A percentile compares a stretch with the other conserved stretches of the same genome.
These are phyloP conservation scores for Cinnamomum micranthum DNA, from an alignment of 164 flowering plant species.

Conservation along the genomic window DNA sequence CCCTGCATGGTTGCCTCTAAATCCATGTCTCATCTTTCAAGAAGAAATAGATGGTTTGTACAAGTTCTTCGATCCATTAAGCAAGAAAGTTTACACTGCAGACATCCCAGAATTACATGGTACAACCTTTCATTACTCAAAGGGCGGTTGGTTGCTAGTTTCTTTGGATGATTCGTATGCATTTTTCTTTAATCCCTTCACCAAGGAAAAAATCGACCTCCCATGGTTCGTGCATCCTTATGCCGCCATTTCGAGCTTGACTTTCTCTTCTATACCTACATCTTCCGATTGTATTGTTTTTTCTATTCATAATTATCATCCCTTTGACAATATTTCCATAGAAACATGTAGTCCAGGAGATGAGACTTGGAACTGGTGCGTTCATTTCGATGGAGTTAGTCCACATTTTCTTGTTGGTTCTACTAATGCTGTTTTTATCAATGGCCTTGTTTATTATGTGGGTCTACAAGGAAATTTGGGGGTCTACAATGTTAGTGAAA, in stretches of 20 bases:
- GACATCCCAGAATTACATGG: background rate
- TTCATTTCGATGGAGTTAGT: background rate
- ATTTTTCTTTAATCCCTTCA: constrained; percentile 7
- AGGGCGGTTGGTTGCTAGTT: constrained; percentile 8
- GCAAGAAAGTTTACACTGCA: background rate
- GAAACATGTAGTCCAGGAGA: background rate
- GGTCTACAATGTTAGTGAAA: background rate
- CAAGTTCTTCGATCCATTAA: constrained; percentile 5
- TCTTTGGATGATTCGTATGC: background rate
- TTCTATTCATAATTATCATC: background rate
- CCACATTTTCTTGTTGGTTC: background rate
- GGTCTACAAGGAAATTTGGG: constrained; percentile 7
- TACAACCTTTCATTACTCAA: background rate
- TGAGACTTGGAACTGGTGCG: background rate
- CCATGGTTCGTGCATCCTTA: background rate
- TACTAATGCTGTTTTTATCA: constrained; percentile 1
- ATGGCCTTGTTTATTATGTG: constrained; percentile 1
- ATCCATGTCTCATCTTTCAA: constrained; percentile 3
- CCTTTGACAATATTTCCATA: background rate
- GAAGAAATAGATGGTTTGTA: background rate
- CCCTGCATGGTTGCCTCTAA: background rate
- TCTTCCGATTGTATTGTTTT: constrained; percentile 1
- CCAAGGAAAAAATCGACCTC: background rate
- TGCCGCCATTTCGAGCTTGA: background rate
- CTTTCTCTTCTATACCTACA: background rate